Conservation (phyloP, 495 filamentous ascomycete species). For the Xylaria bambusicola region DNA sequence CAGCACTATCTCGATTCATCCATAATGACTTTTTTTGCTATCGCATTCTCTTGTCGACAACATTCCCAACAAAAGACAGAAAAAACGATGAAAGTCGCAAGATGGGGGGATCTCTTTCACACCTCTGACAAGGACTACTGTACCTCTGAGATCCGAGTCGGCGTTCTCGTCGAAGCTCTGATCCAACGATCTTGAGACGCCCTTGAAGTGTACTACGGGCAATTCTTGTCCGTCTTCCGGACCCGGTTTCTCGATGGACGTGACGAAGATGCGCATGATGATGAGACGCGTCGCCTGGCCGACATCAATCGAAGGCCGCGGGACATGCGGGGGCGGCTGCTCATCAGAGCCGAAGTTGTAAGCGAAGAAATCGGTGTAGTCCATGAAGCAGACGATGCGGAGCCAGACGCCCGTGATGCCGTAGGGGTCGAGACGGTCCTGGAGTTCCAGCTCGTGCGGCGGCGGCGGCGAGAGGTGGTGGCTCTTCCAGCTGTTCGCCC, state of each 20-base stretch:
- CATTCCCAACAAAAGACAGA: neutral
- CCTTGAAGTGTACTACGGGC: conserved; percentile 61
- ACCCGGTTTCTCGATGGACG: conserved; percentile 52
- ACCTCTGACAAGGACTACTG: conserved; percentile 44
- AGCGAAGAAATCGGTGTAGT: conserved; percentile 62
- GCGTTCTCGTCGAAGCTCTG: conserved; percentile 61
- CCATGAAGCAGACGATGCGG: conserved; percentile 45
- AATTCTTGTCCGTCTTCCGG: conserved; percentile 51
- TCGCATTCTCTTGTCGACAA: neutral
- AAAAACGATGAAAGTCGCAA: too few relatives aligned
- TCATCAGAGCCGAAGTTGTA: conserved; percentile 57
- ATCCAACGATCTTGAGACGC: conserved; percentile 56
- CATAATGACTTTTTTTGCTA: neutral
- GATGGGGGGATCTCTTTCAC: conserved; percentile 3
- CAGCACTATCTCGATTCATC: conserved; percentile 17
- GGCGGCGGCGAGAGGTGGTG: conserved; percentile 6
- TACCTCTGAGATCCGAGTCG: conserved; percentile 53
- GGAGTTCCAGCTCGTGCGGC: conserved; percentile 34
- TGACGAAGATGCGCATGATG: conserved; percentile 59
- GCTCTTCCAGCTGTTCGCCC: conserved; percentile 49
- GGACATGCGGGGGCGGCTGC: conserved; percentile 36
- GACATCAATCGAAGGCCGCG: conserved; percentile 50
- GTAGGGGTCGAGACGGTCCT: conserved; percentile 60
- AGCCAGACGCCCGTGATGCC: conserved; percentile 61
- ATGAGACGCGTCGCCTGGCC: conserved; percentile 67